Conservation (phyloP, 305 asterid species). For the Solanum chacoense region DNA sequence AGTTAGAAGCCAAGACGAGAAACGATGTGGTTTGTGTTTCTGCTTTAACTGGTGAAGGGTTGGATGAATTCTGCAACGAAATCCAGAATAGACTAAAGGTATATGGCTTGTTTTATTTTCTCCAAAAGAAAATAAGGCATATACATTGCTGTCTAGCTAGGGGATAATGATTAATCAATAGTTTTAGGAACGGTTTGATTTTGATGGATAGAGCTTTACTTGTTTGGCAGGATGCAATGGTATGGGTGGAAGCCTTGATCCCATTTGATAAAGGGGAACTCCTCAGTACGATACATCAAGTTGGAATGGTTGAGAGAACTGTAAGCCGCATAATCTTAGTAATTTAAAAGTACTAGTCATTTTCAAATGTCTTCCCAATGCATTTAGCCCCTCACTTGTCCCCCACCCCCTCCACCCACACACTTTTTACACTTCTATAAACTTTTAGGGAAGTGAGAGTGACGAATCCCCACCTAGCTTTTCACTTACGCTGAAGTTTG, state of each 20-base stretch:
- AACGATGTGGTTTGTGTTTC: conserved; percentile 64
- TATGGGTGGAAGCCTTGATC: conserved; percentile 92
- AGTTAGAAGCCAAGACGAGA: conserved; percentile 46
- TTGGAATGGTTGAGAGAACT: conserved; percentile 80
- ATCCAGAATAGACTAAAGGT: conserved; percentile 81
- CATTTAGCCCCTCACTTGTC: background rate
- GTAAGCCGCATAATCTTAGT: conserved; percentile 31
- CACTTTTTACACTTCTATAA: background rate
- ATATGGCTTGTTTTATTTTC: background rate
- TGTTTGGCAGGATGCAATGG: conserved; percentile 65
- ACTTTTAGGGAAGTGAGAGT: background rate
- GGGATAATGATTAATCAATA: background rate
- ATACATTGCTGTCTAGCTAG: background rate
- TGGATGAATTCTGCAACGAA: conserved; percentile 74
- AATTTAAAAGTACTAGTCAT: background rate
- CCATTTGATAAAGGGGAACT: conserved; percentile 93
- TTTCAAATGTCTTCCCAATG: background rate
- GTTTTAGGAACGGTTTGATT: background rate
- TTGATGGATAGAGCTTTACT: background rate
- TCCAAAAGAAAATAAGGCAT: background rate
- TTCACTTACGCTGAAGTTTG: background rate
- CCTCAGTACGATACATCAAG: conserved; percentile 75
- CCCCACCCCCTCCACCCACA: background rate
- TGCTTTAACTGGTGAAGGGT: conserved; percentile 90
- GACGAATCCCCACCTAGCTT: background rate